Evolutionary conservation across 2,329 filamentous ascomycete genomes (phyloP), one percentile per base, ranked within the genome.

Genomic region (Xylariaceae sp.): DNA sequence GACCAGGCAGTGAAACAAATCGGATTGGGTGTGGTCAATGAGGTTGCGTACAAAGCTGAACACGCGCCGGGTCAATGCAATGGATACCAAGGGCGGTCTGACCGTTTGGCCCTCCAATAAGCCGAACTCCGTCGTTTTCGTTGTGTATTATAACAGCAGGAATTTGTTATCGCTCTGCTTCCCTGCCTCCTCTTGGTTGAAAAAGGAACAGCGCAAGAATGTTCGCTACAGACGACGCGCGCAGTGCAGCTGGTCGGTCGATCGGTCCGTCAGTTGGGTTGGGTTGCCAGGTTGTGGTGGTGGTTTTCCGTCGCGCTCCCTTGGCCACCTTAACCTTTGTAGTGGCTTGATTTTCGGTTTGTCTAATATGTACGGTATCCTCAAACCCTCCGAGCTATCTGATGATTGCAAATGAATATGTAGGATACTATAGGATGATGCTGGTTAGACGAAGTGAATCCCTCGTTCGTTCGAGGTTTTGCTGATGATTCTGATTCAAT

Each of bases 21-120:
- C 49, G 24, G 53, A 51, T 28, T 43, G 34, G 29, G 41, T 24
- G n/a, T n/a, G n/a, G 39, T 48, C 44, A 33, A 52, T 56, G 33
- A 53, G 46, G 52, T 53, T 51, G 54, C 40, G 24, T 56, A 47
- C 41, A 58, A 46, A 58, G 58, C 54, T 61, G 58, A 53, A 53
- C 39, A 53, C 58, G 61, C 52, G 58, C 61, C 41, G 39, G 58
- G 29, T 56, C 45, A 54, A 58, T 61, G 52, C 45, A 51, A 53
- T 19, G 41, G 54, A 48, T 53, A 40, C 28, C 45, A 54, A 44
- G 36, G 39, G 52, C 49, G 51, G 52, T 61, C 61, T 53, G 41
- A 57, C 58, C 37, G 47, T 54, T 50, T 58, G 44, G 40, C n/a
- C 44, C 49, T 56, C 58, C 52, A 61, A 61, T 58, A 51, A 56